Percentiles rank a stretch among this genome's conserved stretches.
Evolutionary conservation across 108 stramenopile species (phyloP).

Genomic region (Cyclotella distinguenda): DNA sequence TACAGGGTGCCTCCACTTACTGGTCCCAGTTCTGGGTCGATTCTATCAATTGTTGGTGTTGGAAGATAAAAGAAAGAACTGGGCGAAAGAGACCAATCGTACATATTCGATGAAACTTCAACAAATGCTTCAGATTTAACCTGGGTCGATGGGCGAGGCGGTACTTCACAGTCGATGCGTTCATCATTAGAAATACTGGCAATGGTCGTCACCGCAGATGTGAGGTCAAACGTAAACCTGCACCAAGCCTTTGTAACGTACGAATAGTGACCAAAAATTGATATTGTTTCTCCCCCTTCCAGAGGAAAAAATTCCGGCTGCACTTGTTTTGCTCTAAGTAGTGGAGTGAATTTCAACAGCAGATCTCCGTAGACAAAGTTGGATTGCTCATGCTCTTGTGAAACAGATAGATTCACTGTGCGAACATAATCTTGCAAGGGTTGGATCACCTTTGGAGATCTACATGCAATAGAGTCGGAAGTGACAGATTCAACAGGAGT

Average conservation of each 20-base stretch:
- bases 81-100: slow-evolving; percentile 28
- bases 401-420: no score
- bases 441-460: no score
- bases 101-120: slow-evolving; percentile 43
- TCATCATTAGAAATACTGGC: slow-evolving; percentile 7
- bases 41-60: slow-evolving; percentile 19
- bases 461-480: no score
- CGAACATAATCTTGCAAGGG: no score
- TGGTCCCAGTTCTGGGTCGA: slow-evolving; percentile 32
- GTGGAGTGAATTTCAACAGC: slow-evolving; percentile 17
- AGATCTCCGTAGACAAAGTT: slow-evolving; percentile 17
- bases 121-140: slow-evolving; percentile 22
- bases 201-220: background rate
- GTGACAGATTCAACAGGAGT: no score
- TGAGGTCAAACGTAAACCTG: slow-evolving; percentile 12
- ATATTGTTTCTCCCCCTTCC: slow-evolving; percentile 25
- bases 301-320: slow-evolving; percentile 16
- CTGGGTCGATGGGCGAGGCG: slow-evolving; percentile 9
- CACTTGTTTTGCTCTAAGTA: slow-evolving; percentile 4
- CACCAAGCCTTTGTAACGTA: slow-evolving; percentile 31
- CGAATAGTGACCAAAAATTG: slow-evolving; percentile 21
- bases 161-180: slow-evolving; percentile 18
- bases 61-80: slow-evolving; percentile 24
- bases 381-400: no score
- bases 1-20: slow-evolving; percentile 39